Percentiles rank a stretch among this genome's conserved stretches.
phyloP scores from a whole-genome alignment of 2,329 filamentous ascomycete genomes.

The Aspergillus vadensis region DNA sequence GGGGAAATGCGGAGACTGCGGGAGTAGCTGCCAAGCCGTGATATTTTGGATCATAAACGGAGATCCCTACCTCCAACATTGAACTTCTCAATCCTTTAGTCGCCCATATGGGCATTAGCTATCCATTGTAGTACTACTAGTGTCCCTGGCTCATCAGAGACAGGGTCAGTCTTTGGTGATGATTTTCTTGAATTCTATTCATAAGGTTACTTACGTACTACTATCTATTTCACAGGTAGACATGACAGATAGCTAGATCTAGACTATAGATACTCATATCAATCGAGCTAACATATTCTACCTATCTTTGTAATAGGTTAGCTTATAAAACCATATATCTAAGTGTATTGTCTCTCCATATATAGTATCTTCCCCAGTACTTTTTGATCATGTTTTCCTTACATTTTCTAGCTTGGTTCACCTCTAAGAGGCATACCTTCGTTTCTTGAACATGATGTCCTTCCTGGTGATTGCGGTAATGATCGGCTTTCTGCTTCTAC shows the following conservation, averaged over 20 bases:
- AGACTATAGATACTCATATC: not conserved
- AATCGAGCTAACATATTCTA: not conserved
- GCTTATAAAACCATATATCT: no score
- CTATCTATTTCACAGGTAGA: not conserved
- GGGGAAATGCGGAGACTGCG: constrained; percentile 3
- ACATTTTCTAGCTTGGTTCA: no score
- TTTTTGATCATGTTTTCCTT: no score
- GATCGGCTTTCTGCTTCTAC: no score
- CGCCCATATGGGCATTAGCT: no score
- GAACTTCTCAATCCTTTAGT: not conserved
- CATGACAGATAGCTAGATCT: not conserved
- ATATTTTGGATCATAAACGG: constrained; percentile 15
- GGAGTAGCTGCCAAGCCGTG: not conserved
- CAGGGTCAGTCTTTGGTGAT: not conserved
- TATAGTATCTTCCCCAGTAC: no score
- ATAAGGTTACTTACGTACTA: not conserved
- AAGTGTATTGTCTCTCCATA: no score
- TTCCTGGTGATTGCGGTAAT: no score
- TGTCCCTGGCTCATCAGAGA: no score
- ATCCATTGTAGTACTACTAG: no score
- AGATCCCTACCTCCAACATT: not conserved
- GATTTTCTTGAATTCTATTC: not conserved
- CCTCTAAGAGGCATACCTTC: no score
- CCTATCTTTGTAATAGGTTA: not conserved
- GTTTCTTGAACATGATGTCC: no score